Evolutionary conservation across 169 alveolate genomes (phyloP).

Genomic region (Cryptosporidium baileyi): DNA sequence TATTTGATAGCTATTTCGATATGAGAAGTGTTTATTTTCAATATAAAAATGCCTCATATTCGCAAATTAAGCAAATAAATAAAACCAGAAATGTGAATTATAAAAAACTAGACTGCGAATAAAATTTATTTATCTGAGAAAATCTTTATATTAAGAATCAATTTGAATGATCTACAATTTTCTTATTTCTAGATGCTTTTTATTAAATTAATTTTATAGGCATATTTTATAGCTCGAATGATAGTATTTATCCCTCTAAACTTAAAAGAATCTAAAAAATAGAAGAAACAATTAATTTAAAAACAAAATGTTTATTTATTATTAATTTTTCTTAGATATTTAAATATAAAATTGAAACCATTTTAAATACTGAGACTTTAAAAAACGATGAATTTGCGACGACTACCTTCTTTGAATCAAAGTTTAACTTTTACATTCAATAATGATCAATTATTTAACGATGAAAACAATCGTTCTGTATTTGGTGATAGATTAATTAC

Average conservation of each 20-base stretch:
- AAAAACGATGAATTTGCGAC: not conserved
- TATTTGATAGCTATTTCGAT: not conserved
- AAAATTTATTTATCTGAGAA: not conserved
- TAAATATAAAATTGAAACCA: too few relatives aligned
- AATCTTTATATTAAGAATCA: not conserved
- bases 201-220: not conserved
- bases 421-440: constrained; percentile 1
- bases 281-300: too few relatives aligned
- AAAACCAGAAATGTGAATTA: not conserved
- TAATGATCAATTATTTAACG: not conserved
- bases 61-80: not conserved
- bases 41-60: not conserved
- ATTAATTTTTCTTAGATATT: too few relatives aligned
- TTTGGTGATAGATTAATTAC: constrained; percentile 12
- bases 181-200: not conserved
- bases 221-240: constrained; percentile 41
- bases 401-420: not conserved
- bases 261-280: not conserved
- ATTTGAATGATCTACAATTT: too few relatives aligned
- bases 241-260: not conserved
- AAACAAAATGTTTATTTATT: too few relatives aligned
- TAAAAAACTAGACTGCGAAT: not conserved
- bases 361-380: too few relatives aligned
- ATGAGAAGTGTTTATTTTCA: not conserved
- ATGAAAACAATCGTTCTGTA: constrained; percentile 3